These are phyloP conservation scores for Oemleria cerasiformis DNA, from an alignment of 306 rosid genomes.

Conservation along the genomic window DNA sequence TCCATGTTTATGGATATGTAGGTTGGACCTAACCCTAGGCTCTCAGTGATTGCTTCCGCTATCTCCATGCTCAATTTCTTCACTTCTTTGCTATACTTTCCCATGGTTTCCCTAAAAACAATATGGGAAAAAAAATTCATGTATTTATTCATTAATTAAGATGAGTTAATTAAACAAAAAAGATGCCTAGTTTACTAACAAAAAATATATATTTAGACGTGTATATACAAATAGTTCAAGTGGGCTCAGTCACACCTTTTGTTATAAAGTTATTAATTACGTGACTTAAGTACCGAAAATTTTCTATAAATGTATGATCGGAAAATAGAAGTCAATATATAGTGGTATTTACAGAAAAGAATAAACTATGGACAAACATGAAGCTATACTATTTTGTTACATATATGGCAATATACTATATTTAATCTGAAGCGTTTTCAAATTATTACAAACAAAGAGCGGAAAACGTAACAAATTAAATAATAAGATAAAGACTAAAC, in stretches of 20 bases:
- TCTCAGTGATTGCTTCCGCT: slow-evolving; percentile 41
- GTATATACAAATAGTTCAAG: too few relatives aligned
- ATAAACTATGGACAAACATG: not conserved
- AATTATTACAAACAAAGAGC: not conserved
- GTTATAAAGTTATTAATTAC: too few relatives aligned
- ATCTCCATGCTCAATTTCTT: slow-evolving; percentile 37
- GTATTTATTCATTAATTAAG: not conserved
- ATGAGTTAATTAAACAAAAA: not conserved
- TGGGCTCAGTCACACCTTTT: too few relatives aligned
- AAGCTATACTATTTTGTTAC: too few relatives aligned
- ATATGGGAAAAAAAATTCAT: not conserved
- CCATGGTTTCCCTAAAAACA: slow-evolving; percentile 45
- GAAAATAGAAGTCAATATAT: not conserved
- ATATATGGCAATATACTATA: too few relatives aligned
- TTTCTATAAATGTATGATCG: too few relatives aligned
- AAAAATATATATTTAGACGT: too few relatives aligned
- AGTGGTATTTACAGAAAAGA: not conserved
- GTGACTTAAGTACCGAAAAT: too few relatives aligned
- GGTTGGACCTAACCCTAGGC: slow-evolving; percentile 40
- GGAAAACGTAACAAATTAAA: not conserved
- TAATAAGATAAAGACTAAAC: too few relatives aligned
- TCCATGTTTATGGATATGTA: slow-evolving; percentile 28
- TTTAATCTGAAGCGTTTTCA: not conserved
- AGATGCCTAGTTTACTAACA: not conserved
- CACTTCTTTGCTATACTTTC: slow-evolving; percentile 42